Evolutionary conservation across 495 filamentous ascomycete genomes (phyloP).

Genomic region (Tuber borchii): DNA sequence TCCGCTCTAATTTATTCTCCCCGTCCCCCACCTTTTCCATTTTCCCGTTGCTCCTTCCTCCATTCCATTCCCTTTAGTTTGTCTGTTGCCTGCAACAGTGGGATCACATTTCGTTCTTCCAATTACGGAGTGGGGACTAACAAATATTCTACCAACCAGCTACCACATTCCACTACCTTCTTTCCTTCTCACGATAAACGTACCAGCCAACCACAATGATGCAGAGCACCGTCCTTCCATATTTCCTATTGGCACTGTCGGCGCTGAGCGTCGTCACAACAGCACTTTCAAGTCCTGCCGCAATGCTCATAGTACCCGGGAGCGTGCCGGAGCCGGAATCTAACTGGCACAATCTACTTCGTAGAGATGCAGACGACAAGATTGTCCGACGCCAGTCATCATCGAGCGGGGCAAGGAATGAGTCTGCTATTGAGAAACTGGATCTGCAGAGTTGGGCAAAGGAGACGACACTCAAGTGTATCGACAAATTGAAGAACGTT

Average conservation of each 20-base stretch:
- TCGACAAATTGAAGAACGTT: constrained; percentile 23
- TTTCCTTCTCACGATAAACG: not conserved
- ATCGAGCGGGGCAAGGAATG: constrained; percentile 31
- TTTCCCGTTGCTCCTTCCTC: not conserved
- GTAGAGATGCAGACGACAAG: constrained; percentile 13
- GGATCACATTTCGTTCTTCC: not conserved
- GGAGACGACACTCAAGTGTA: constrained; percentile 37
- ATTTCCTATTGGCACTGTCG: constrained; percentile 27
- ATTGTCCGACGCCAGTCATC: constrained; percentile 22
- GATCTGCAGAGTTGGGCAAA: constrained; percentile 38
- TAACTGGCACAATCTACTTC: constrained; percentile 29
- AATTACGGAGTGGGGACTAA: not conserved
- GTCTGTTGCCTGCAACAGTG: not conserved
- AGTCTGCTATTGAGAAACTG: constrained; percentile 33
- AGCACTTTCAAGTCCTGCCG: constrained; percentile 27
- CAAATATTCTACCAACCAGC: not conserved
- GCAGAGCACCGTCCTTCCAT: constrained; percentile 36
- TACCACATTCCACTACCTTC: not conserved
- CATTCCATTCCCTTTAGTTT: not conserved
- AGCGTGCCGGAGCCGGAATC: constrained; percentile 8
- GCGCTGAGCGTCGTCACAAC: constrained; percentile 39
- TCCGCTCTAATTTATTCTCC: not conserved
- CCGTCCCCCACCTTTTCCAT: not conserved
- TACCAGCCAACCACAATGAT: constrained; percentile 20
- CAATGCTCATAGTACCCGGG: constrained; percentile 27